Conservation (phyloP, 495 filamentous ascomycete species). For the Wilcoxina mikolae region DNA sequence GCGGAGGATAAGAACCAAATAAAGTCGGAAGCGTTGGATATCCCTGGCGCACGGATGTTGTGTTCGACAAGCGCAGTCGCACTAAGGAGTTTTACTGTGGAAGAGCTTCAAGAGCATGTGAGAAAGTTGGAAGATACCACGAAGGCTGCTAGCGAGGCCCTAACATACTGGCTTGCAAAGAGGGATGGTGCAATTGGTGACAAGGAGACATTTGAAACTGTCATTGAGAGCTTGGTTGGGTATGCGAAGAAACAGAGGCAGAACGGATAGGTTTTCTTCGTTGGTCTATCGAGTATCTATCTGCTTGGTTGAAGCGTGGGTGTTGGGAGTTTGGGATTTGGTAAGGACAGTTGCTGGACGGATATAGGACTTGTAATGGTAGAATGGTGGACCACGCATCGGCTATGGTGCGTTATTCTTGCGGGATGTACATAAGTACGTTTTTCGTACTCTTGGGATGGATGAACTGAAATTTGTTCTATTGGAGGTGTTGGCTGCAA, state of each 20-base stretch:
- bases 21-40: slow-evolving; percentile 40
- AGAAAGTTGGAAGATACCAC: slow-evolving; percentile 51
- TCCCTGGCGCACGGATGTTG: slow-evolving; percentile 59
- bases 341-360: too few species aligned
- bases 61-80: slow-evolving; percentile 76
- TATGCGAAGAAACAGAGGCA: slow-evolving; percentile 83
- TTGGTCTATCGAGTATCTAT: neutral
- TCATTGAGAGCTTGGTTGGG: slow-evolving; percentile 95
- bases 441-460: too few species aligned
- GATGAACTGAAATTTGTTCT: too few species aligned
- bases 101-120: slow-evolving; percentile 64
- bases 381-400: too few species aligned
- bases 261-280: slow-evolving; percentile 15
- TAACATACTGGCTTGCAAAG: slow-evolving; percentile 79
- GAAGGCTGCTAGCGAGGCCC: slow-evolving; percentile 52
- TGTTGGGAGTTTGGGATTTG: neutral
- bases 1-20: slow-evolving; percentile 22
- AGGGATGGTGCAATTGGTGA: slow-evolving; percentile 74
- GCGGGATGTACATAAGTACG: too few species aligned
- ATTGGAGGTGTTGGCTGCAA: too few species aligned
- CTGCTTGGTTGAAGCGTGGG: neutral
- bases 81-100: slow-evolving; percentile 54
- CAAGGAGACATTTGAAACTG: slow-evolving; percentile 89
- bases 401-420: too few species aligned
- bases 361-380: too few species aligned